phyloP scores from a whole-genome alignment of 768 basidiomycete genomes.

The Podaxis sp. region DNA sequence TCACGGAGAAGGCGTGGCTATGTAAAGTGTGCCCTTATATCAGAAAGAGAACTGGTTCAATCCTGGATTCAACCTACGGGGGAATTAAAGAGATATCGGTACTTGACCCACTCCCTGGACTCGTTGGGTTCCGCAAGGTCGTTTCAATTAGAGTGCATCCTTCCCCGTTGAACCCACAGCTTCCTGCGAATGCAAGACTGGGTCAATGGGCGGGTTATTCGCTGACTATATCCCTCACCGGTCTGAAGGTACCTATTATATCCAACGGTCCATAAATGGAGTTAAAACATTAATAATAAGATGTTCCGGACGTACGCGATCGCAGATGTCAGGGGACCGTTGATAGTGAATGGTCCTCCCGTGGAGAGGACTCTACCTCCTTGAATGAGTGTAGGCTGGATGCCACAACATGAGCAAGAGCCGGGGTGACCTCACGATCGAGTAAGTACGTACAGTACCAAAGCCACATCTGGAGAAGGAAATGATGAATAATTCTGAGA shows the following conservation, averaged over 20 bases:
- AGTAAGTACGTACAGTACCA: conserved; percentile 27
- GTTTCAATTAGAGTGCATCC: conserved; percentile 33
- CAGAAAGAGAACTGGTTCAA: not conserved
- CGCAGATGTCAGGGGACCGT: conserved; percentile 26
- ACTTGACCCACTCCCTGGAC: conserved; percentile 31
- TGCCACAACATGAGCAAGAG: not conserved
- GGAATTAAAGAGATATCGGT: conserved; percentile 32
- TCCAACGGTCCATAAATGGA: not conserved
- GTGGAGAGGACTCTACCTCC: conserved; percentile 28
- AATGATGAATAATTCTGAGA: not conserved
- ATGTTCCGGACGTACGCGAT: conserved; percentile 22
- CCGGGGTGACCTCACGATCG: not conserved
- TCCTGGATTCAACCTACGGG: conserved; percentile 22
- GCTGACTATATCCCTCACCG: not conserved
- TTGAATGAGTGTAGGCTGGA: conserved; percentile 29
- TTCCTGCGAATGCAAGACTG: conserved; percentile 15
- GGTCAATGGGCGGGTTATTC: not conserved
- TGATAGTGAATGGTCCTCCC: conserved; percentile 26
- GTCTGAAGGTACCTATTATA: not conserved
- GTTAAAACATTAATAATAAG: not conserved
- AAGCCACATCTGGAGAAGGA: conserved; percentile 26
- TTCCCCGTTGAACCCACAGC: conserved; percentile 34
- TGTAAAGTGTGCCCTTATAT: not conserved
- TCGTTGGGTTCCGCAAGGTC: conserved; percentile 30
- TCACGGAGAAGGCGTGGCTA: conserved; percentile 32